Evolutionary conservation across 306 rosid species (phyloP).

Genomic region (Pyrus betulifolia): DNA sequence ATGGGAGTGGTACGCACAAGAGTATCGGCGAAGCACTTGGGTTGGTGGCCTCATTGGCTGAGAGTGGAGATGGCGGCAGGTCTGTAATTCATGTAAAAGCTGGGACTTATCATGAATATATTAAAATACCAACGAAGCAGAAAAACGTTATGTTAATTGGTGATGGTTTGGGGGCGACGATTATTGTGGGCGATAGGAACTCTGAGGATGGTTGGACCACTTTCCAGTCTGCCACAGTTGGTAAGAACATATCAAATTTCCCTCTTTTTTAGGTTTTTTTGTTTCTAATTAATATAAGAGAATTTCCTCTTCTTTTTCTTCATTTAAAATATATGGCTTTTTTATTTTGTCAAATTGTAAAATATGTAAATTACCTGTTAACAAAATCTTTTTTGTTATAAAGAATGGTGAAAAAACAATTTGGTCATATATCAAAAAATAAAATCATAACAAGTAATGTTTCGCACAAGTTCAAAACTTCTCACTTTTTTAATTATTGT

Average conservation of each 20-base stretch:
- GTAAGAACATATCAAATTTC: neutral
- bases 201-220: constrained; percentile 21
- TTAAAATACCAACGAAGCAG: constrained; percentile 20
- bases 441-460: too few species aligned
- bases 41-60: neutral
- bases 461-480: too few species aligned
- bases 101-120: constrained; percentile 27
- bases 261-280: neutral
- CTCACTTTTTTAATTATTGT: too few species aligned
- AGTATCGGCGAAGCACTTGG: constrained; percentile 18
- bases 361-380: too few species aligned
- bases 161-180: constrained; percentile 25
- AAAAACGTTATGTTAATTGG: constrained; percentile 31
- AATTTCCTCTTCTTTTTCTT: too few species aligned
- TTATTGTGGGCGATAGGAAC: constrained; percentile 19
- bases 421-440: too few species aligned
- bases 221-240: constrained; percentile 28
- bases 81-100: constrained; percentile 23
- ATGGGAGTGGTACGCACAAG: constrained; percentile 32
- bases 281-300: too few species aligned
- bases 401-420: too few species aligned
- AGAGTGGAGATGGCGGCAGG: constrained; percentile 12
- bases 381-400: too few species aligned
- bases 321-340: too few species aligned
- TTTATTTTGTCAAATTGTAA: too few species aligned